Evolutionary conservation across 306 rosid genomes (phyloP).

Genomic region (Sindora glabra): DNA sequence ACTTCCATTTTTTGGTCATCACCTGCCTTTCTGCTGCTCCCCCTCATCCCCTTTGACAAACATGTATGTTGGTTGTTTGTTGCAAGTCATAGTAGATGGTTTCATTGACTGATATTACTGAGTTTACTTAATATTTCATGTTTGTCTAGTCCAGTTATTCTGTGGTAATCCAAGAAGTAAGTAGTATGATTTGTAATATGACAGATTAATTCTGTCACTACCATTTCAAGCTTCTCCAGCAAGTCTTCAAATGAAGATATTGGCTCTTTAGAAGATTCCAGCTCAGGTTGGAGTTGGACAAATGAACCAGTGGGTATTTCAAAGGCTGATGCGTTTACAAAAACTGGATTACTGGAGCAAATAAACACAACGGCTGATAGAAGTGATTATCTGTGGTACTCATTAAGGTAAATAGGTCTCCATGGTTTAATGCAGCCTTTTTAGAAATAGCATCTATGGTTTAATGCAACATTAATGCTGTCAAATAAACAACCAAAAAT

Average conservation of each 20-base stretch:
- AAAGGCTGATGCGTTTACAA: constrained; percentile 54
- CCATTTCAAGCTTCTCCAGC: constrained; percentile 44
- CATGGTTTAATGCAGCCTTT: constrained; percentile 4
- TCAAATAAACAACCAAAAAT: too few species aligned
- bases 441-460: too few species aligned
- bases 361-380: constrained; percentile 84
- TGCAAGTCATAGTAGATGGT: background rate
- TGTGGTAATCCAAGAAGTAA: background rate
- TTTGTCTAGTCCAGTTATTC: background rate
- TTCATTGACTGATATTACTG: background rate
- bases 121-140: background rate
- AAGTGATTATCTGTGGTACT: constrained; percentile 94
- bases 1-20: background rate
- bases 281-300: constrained; percentile 76
- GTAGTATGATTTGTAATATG: constrained; percentile 11
- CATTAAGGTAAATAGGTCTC: constrained; percentile 50
- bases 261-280: constrained; percentile 40
- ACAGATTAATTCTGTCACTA: constrained; percentile 71
- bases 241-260: constrained; percentile 39
- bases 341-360: constrained; percentile 74
- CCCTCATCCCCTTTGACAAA: background rate
- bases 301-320: constrained; percentile 85
- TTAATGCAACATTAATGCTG: too few species aligned
- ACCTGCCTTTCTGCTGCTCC: background rate
- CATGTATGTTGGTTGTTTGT: background rate